Base-by-base conservation (phyloP, 2,329 filamentous ascomycete species). In the Colletotrichum australisinense region DNA sequence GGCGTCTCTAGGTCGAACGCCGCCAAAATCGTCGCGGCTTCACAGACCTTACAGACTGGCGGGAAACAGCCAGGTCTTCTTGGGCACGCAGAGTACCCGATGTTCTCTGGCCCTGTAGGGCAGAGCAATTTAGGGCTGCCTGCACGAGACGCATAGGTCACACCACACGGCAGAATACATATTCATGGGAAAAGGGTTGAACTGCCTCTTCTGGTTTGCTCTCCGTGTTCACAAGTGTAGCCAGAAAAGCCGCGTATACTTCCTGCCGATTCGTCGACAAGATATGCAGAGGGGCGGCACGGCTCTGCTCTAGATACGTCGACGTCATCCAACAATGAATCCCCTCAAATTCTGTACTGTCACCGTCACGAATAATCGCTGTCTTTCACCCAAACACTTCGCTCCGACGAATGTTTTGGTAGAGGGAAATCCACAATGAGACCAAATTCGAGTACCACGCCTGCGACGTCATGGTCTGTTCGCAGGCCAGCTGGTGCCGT, bases 121-220 rank as follows among this genome's bases (percentile, higher is more conserved):
- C 65, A 12, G 22, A 32, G 28, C 35, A n/a, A 60, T 55, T 58
- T 68, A 72, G 63, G 72, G 63, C 72, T 74, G 69, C 63, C 49
- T 57, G 67, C 19, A 62, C 11, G 49, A 66, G 56, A 57, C 35
- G 35, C 57, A 49, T 42, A 57, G 38, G 60, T 66, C 67, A 70
- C 67, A 58, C 63, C 71, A 46, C 58, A 66, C 56, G 46, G 56
- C 42, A 56, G 56, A 63, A 60, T 66, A 59, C 70, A 73, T 73
- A n/a, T 16, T 38, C 52, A 55, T 14, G 56, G 35, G 38, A 42
- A 62, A 60, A 55, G 46, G 46, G 60, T 38, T 57, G 14, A 28
- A 49, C 67, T 66, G 35, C 49, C 56, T 66, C 46, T 65, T 62
- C 59, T 38, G 56, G 60, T 38, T 60, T 46, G 24, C 55, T 66